phyloP scores from a whole-genome alignment of 345 rosid genomes.

The Atalantia buxifolia region DNA sequence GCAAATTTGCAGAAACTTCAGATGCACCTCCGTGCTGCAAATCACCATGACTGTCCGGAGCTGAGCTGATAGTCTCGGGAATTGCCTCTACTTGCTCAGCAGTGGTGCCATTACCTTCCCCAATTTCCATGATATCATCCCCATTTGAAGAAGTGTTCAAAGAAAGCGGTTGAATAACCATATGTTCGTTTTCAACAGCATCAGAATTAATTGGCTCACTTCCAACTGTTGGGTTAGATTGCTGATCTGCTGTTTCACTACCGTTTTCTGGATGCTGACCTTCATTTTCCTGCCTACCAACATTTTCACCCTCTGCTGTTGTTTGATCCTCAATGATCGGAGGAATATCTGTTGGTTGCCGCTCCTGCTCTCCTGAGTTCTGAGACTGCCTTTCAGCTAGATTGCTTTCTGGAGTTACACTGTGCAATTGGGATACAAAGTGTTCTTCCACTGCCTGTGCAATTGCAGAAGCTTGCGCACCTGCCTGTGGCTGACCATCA shows the following conservation, averaged over 20 bases:
- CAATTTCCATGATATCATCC: conserved; percentile 70
- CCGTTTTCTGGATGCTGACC: conserved; percentile 45
- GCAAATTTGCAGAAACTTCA: conserved; percentile 37
- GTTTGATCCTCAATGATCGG: conserved; percentile 43
- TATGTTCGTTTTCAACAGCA: conserved; percentile 33
- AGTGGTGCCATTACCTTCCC: conserved; percentile 47
- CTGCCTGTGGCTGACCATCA: conserved; percentile 90
- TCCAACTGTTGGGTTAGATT: conserved; percentile 37
- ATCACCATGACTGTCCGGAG: conserved; percentile 37
- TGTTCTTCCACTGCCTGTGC: conserved; percentile 90
- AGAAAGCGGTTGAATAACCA: conserved; percentile 52
- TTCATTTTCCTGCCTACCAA: conserved; percentile 47
- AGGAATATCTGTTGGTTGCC: conserved; percentile 43
- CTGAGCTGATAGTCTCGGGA: conserved; percentile 42
- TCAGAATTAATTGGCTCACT: conserved; percentile 38
- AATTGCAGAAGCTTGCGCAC: conserved; percentile 72
- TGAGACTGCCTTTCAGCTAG: conserved; percentile 59
- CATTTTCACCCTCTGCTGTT: conserved; percentile 39
- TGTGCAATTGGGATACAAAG: conserved; percentile 61
- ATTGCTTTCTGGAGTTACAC: conserved; percentile 42
- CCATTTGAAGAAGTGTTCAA: conserved; percentile 48
- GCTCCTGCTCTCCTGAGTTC: conserved; percentile 57
- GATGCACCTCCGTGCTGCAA: conserved; percentile 27
- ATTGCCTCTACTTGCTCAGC: conserved; percentile 39
- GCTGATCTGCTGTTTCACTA: conserved; percentile 33